Percentiles rank a stretch among this genome's conserved stretches.
phyloP scores from a whole-genome alignment of 164 flowering plant species.

The Tetrastigma voinierianum region DNA sequence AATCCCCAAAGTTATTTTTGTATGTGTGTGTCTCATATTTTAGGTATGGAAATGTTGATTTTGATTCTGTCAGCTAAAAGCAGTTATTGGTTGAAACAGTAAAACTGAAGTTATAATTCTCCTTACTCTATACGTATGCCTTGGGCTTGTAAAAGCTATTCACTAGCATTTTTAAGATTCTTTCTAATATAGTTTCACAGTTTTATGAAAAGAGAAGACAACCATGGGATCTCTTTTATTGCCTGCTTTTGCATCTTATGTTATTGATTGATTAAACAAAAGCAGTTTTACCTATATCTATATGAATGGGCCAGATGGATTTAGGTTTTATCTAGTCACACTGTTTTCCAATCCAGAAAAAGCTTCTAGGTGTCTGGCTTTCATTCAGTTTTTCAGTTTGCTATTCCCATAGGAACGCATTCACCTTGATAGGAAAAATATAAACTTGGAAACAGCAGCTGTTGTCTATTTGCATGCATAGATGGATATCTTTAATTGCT shows the following conservation, averaged over 20 bases:
- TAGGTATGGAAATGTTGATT: background rate
- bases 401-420: background rate
- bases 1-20: background rate
- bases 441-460: too few relatives aligned
- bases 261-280: too few relatives aligned
- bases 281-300: background rate
- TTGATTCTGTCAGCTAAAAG: background rate
- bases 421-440: background rate
- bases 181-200: too few relatives aligned
- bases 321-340: background rate
- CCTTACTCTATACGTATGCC: too few relatives aligned
- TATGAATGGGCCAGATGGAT: background rate
- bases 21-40: background rate
- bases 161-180: too few relatives aligned
- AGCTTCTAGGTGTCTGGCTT: background rate
- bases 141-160: too few relatives aligned
- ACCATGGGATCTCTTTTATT: too few relatives aligned
- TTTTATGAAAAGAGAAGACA: too few relatives aligned
- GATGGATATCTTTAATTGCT: background rate
- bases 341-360: background rate
- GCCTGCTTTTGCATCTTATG: too few relatives aligned
- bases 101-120: background rate
- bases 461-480: background rate
- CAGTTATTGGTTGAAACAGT: constrained; percentile 6
- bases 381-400: background rate